Conservation (phyloP, 345 rosid species). For the Hypericum androsaemum region DNA sequence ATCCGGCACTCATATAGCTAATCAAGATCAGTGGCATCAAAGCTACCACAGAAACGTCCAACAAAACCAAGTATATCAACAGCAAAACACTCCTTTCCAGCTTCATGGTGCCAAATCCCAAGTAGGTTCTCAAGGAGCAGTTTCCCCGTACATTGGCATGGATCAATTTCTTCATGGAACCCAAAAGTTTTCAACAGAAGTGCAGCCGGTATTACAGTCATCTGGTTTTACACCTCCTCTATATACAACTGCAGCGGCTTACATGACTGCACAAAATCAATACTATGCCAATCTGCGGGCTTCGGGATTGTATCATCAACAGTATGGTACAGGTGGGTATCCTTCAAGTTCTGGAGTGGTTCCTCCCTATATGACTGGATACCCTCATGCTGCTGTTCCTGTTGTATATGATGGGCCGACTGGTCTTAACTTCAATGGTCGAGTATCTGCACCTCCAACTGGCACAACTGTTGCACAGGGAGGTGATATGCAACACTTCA, state of each 20-base stretch:
- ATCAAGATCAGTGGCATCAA: slow-evolving; percentile 23
- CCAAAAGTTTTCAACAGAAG: slow-evolving; percentile 41
- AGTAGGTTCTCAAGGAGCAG: slow-evolving; percentile 12
- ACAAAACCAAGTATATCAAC: slow-evolving; percentile 23
- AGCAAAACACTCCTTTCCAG: slow-evolving; percentile 25
- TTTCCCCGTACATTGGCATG: slow-evolving; percentile 16
- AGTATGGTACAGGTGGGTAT: slow-evolving; percentile 50
- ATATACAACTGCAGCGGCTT: slow-evolving; percentile 51
- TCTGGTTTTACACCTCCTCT: slow-evolving; percentile 54
- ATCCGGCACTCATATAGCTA: slow-evolving; percentile 19
- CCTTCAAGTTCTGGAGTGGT: slow-evolving; percentile 41
- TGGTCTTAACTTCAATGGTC: slow-evolving; percentile 31
- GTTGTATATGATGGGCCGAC: slow-evolving; percentile 48
- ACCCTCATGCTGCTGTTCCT: slow-evolving; percentile 45
- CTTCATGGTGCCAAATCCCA: slow-evolving; percentile 21
- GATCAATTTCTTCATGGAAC: slow-evolving; percentile 32
- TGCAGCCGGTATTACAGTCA: slow-evolving; percentile 51
- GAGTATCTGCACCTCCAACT: slow-evolving; percentile 31
- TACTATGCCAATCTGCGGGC: slow-evolving; percentile 61
- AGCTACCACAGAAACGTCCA: slow-evolving; percentile 18
- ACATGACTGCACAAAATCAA: slow-evolving; percentile 57
- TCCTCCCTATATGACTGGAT: slow-evolving; percentile 63
- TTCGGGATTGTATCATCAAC: slow-evolving; percentile 57
- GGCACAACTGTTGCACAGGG: slow-evolving; percentile 29
- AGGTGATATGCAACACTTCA: slow-evolving; percentile 35